Conservation (phyloP, 2,329 filamentous ascomycete genomes). For the Talaromyces sp. region DNA sequence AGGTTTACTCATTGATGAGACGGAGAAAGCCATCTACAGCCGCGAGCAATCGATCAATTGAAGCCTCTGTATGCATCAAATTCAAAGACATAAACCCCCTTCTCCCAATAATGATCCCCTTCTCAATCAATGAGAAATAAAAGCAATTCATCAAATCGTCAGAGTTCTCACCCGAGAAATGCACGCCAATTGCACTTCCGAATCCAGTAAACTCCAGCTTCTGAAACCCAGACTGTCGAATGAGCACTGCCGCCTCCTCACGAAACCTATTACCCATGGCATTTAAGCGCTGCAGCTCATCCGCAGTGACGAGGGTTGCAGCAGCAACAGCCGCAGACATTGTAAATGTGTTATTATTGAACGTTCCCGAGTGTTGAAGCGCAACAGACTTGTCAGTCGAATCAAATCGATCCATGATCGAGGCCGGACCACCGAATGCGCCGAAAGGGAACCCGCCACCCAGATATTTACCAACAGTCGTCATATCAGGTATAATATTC, state of each 20-base stretch:
- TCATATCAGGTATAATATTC: conserved; percentile 61
- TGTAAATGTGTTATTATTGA: conserved; percentile 68
- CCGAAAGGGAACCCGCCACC: conserved; percentile 69
- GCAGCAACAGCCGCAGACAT: conserved; percentile 59
- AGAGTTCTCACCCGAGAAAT: conserved; percentile 26
- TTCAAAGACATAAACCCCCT: conserved; percentile 36
- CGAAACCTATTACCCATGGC: conserved; percentile 29
- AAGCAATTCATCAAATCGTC: conserved; percentile 27
- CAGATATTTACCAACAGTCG: conserved; percentile 67
- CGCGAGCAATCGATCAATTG: conserved; percentile 3
- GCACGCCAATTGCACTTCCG: conserved; percentile 34
- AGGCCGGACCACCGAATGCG: conserved; percentile 63
- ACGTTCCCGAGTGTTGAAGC: conserved; percentile 64
- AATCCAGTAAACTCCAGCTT: conserved; percentile 32
- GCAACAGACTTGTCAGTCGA: not conserved
- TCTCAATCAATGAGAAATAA: conserved; percentile 32
- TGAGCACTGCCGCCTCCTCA: conserved; percentile 13
- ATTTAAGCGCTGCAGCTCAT: conserved; percentile 28
- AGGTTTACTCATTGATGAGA: no score
- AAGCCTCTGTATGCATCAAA: conserved; percentile 24
- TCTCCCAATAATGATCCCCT: conserved; percentile 32
- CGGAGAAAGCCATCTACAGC: not conserved
- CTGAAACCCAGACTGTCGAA: conserved; percentile 15
- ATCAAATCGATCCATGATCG: conserved; percentile 62
- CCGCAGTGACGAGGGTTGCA: conserved; percentile 21